Base-by-base conservation (phyloP, 805 yeast genomes). In the Clavispora asparagi region DNA sequence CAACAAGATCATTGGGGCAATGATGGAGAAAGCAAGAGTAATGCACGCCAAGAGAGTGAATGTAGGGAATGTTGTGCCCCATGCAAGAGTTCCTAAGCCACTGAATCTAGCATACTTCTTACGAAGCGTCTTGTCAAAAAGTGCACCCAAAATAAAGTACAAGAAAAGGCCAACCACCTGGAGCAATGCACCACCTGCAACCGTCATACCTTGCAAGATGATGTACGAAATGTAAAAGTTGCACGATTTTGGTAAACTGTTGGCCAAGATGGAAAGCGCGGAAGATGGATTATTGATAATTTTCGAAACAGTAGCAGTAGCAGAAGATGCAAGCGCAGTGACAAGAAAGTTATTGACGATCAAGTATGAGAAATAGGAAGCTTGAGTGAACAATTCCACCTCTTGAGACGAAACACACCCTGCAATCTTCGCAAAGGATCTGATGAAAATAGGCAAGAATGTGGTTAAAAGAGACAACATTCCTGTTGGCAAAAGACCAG, bases 11-110 rank as follows among this genome's bases (percentile, higher is more conserved):
- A 92, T 68, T 12, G 99, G 98, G 1, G 97, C 79, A 50, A 86
- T 85, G 49, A 86, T 76, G 4, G 86, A 66, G 59, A 83, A 86
- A 0, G 89, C 78, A 50, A 86, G 72, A 5, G 81, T 68, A 48
- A 86, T 85, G 50, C 83, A 83, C 4, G 83, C 83, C 64, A 86
- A 76, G 60, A 81, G 83, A 49, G 87, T 79, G 61, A 82, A 85
- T 4, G 81, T 71, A n/a, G 95, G 94, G 72, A 83, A 86, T 6
- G 78, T 67, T 0, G 92, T 84, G 47, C 95, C 95, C 87, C 89
- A 86, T 10, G 72, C 64, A 60, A 78, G 71, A 2, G 76, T 49
- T 9, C 80, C 75, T 50, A 86, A 68, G 3, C 65, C 70, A 17
- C 71, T 66, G 63, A 79, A 86, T 60, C 92, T 74, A 10, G 52